Conservation (phyloP, 2,329 filamentous ascomycete species). For the Diaporthe sp. region DNA sequence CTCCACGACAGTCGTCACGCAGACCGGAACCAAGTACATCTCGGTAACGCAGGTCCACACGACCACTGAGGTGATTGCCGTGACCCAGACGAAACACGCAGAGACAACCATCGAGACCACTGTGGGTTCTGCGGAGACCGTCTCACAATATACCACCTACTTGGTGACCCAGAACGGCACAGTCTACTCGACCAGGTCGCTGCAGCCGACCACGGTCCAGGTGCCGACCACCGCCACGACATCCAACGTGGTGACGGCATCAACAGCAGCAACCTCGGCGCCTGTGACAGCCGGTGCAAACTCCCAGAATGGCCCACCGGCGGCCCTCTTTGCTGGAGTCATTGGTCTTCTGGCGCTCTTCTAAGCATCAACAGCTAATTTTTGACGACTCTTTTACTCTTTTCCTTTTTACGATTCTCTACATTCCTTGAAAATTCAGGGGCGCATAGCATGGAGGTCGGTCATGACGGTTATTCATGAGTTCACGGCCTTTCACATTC, state of each 20-base stretch:
- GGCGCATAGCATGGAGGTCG: constrained; percentile 30
- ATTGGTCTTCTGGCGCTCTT: constrained; percentile 54
- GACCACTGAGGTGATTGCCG: constrained; percentile 51
- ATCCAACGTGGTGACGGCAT: constrained; percentile 43
- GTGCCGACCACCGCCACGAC: constrained; percentile 47
- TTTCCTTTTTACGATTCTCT: constrained; percentile 27
- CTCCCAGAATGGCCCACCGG: constrained; percentile 49
- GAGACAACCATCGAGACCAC: constrained; percentile 57
- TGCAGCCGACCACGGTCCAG: constrained; percentile 46
- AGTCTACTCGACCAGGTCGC: constrained; percentile 43
- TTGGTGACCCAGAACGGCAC: constrained; percentile 49
- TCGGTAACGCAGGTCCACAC: constrained; percentile 50
- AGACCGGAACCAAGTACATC: constrained; percentile 57
- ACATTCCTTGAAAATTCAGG: constrained; percentile 19
- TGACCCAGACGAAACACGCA: constrained; percentile 54
- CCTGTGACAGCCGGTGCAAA: constrained; percentile 48
- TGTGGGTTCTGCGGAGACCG: constrained; percentile 47
- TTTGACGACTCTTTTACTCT: not conserved
- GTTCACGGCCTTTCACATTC: constrained; percentile 35
- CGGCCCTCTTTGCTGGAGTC: constrained; percentile 54
- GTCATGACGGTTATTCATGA: constrained; percentile 19
- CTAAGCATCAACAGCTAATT: constrained; percentile 40
- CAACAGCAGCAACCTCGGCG: constrained; percentile 40
- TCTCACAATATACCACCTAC: constrained; percentile 52
- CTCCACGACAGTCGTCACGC: constrained; percentile 55